A percentile compares a stretch with the other conserved stretches of the same genome.
These are phyloP conservation scores for Colletotrichum musae DNA, from an alignment of 2,329 filamentous ascomycete species.

Conservation along the genomic window DNA sequence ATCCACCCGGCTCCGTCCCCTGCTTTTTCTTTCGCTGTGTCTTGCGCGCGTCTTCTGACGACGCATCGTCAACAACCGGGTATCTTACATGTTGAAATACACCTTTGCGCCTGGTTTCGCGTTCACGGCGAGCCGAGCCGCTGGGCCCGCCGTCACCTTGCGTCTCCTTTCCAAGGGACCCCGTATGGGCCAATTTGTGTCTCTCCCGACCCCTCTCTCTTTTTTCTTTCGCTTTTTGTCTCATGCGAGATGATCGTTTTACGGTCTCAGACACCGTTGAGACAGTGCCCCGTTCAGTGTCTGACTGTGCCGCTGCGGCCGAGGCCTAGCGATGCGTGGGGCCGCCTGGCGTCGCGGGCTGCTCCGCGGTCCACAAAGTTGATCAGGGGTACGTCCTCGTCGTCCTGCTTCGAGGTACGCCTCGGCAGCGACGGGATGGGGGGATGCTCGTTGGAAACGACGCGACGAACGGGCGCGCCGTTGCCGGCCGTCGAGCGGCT, in stretches of 20 bases:
- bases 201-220: background rate
- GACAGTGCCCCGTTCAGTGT: conserved; percentile 18
- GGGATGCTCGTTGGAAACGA: conserved; percentile 41
- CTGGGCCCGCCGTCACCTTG: conserved; percentile 9
- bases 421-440: conserved; percentile 40
- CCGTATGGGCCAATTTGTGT: conserved; percentile 9
- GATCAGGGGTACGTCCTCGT: conserved; percentile 42
- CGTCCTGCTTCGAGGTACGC: conserved; percentile 33
- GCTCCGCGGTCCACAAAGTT: conserved; percentile 41
- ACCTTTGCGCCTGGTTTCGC: conserved; percentile 22
- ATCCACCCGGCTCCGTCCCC: background rate
- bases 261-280: conserved; percentile 6
- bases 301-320: conserved; percentile 38
- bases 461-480: conserved; percentile 28
- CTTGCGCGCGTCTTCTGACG: conserved; percentile 4
- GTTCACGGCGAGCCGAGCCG: conserved; percentile 5
- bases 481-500: conserved; percentile 39
- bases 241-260: background rate
- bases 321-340: conserved; percentile 26
- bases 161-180: background rate
- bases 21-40: background rate
- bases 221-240: background rate
- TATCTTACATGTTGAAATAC: conserved; percentile 36
- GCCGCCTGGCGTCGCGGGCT: conserved; percentile 34
- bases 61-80: conserved; percentile 34